Conservation (phyloP, 106 monocot species). For the Dendrobium nobile region DNA sequence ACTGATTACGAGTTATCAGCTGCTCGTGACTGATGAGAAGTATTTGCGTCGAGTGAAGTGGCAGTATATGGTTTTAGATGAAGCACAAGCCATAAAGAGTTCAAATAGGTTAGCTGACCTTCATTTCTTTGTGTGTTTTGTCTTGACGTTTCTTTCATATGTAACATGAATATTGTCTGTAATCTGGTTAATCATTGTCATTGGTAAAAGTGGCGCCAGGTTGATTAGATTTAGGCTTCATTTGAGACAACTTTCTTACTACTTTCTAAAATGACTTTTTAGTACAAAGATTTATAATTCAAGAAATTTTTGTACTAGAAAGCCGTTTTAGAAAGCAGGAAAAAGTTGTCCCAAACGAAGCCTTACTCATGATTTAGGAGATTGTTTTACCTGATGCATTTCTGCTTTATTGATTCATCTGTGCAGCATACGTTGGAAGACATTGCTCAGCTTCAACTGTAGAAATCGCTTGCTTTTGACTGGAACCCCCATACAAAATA, state of each 20-base stretch:
- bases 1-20: conserved; percentile 93
- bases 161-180: background rate
- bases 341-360: background rate
- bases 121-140: background rate
- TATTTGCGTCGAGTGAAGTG: conserved; percentile 80
- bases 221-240: background rate
- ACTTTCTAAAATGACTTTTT: no score
- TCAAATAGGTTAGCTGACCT: conserved; percentile 64
- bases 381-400: background rate
- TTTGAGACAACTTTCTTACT: no score
- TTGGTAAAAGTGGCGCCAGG: background rate
- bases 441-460: conserved; percentile 92
- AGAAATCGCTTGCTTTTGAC: conserved; percentile 95
- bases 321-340: no score
- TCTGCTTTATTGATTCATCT: conserved; percentile 2
- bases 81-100: conserved; percentile 99
- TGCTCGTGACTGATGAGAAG: conserved; percentile 91
- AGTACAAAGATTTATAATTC: no score
- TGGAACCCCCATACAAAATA: conserved; percentile 98
- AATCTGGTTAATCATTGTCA: background rate
- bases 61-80: conserved; percentile 99
- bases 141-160: background rate
- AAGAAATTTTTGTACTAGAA: no score
- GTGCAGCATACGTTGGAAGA: conserved; percentile 91
- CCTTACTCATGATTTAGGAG: background rate